phyloP scores from a whole-genome alignment of 495 filamentous ascomycete species.

The Penicillium dipodomyicola region DNA sequence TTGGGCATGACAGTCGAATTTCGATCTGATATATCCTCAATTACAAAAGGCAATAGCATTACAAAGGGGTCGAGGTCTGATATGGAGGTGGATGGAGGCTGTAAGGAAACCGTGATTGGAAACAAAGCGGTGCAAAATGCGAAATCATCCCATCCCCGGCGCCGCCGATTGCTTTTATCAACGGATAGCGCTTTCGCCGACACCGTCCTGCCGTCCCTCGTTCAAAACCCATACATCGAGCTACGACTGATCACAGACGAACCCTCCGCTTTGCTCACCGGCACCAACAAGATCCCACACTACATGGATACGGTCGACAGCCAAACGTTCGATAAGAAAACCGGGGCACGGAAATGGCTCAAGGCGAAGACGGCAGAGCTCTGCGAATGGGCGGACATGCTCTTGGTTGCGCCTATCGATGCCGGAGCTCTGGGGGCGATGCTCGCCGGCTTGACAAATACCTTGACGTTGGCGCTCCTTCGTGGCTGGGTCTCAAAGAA shows the following conservation, averaged over 20 bases:
- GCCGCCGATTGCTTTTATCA: slow-evolving; percentile 43
- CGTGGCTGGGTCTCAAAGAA: slow-evolving; percentile 82
- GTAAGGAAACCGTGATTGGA: slow-evolving; percentile 20
- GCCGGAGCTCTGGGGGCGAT: slow-evolving; percentile 78
- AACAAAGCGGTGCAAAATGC: slow-evolving; percentile 13
- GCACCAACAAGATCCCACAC: slow-evolving; percentile 45
- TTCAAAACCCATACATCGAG: slow-evolving; percentile 43
- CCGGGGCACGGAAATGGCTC: slow-evolving; percentile 45
- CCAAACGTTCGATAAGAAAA: slow-evolving; percentile 48
- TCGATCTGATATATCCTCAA: slow-evolving; percentile 14
- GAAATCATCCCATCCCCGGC: slow-evolving; percentile 21
- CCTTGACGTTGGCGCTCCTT: slow-evolving; percentile 67
- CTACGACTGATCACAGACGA: slow-evolving; percentile 49
- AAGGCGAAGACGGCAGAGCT: slow-evolving; percentile 64
- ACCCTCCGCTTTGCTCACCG: slow-evolving; percentile 43
- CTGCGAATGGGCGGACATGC: slow-evolving; percentile 82
- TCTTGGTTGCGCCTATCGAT: slow-evolving; percentile 79
- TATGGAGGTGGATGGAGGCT: slow-evolving; percentile 37
- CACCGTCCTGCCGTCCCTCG: slow-evolving; percentile 39
- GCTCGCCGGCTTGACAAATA: slow-evolving; percentile 75
- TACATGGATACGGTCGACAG: slow-evolving; percentile 50
- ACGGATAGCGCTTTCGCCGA: slow-evolving; percentile 47
- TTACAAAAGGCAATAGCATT: slow-evolving; percentile 8
- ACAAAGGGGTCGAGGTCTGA: slow-evolving; percentile 20
- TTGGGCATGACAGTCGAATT: slow-evolving; percentile 33